Conservation (phyloP, 2,329 filamentous ascomycete species). For the Pseudogymnoascus sp. region DNA sequence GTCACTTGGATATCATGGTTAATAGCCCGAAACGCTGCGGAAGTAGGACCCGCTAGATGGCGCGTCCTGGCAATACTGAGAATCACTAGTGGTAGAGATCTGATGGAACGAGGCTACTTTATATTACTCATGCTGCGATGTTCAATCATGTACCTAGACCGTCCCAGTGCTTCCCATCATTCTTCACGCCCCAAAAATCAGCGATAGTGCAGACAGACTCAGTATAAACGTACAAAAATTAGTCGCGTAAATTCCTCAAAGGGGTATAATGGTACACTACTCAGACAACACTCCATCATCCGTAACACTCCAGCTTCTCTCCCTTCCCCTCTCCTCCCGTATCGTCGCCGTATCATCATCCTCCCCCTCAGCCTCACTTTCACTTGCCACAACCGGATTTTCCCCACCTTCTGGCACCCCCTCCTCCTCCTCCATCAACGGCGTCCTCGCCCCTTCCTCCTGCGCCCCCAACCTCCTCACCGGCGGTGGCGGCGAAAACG, state of each 20-base stretch:
- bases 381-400: background rate
- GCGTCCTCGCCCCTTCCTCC: constrained; percentile 14
- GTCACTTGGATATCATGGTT: too few species aligned
- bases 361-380: background rate
- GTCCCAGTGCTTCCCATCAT: background rate
- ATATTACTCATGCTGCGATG: background rate
- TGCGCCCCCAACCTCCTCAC: constrained; percentile 12
- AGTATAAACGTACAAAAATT: background rate
- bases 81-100: background rate
- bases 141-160: background rate
- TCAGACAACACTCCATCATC: constrained; percentile 20
- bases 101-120: background rate
- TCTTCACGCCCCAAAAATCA: background rate
- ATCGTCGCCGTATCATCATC: background rate
- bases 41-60: too few species aligned
- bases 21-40: too few species aligned
- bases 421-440: constrained; percentile 17
- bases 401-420: background rate
- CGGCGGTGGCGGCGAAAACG: constrained; percentile 49
- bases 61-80: background rate
- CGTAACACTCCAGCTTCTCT: constrained; percentile 24
- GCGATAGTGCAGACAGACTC: background rate
- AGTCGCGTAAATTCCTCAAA: background rate
- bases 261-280: constrained; percentile 8
- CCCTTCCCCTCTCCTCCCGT: background rate